Evolutionary conservation across 768 basidiomycete species (phyloP).

Genomic region (Calocybe indica): DNA sequence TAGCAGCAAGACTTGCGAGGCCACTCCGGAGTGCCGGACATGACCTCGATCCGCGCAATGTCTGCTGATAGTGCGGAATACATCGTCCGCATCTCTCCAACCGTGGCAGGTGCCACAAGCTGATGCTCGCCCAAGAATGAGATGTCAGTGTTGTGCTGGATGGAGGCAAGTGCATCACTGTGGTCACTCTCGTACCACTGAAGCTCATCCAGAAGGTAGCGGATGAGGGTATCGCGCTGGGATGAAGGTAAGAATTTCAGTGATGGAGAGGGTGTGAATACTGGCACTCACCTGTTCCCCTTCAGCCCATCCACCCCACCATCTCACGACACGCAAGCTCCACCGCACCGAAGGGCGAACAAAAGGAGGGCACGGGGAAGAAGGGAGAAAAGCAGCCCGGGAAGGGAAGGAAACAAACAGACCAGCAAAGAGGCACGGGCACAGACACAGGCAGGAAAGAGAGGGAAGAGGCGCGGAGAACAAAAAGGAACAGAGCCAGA

Average conservation of each 20-base stretch:
- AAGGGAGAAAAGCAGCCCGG: too few relatives aligned
- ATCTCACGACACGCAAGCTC: conserved; percentile 25
- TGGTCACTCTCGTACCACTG: conserved; percentile 23
- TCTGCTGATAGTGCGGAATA: conserved; percentile 3
- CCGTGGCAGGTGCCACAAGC: conserved; percentile 7
- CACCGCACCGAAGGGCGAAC: too few relatives aligned
- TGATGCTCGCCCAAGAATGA: conserved; percentile 22
- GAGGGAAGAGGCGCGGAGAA: too few relatives aligned
- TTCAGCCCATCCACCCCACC: conserved; percentile 40
- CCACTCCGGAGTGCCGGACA: neutral
- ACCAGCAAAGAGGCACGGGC: too few relatives aligned
- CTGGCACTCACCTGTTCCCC: conserved; percentile 25
- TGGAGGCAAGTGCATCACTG: conserved; percentile 21
- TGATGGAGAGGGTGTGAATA: neutral
- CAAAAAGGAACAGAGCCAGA: too few relatives aligned
- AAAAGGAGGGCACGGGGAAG: too few relatives aligned
- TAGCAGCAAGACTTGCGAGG: neutral
- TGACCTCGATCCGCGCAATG: neutral
- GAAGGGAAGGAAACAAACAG: too few relatives aligned
- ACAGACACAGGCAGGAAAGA: too few relatives aligned
- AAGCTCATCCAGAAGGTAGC: conserved; percentile 27
- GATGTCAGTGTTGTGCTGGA: conserved; percentile 10
- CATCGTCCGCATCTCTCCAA: conserved; percentile 12
- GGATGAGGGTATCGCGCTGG: conserved; percentile 27
- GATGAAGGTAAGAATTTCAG: neutral